Evolutionary conservation across 2,329 filamentous ascomycete genomes (phyloP).

Genomic region (Exophiala lecanii-corni): DNA sequence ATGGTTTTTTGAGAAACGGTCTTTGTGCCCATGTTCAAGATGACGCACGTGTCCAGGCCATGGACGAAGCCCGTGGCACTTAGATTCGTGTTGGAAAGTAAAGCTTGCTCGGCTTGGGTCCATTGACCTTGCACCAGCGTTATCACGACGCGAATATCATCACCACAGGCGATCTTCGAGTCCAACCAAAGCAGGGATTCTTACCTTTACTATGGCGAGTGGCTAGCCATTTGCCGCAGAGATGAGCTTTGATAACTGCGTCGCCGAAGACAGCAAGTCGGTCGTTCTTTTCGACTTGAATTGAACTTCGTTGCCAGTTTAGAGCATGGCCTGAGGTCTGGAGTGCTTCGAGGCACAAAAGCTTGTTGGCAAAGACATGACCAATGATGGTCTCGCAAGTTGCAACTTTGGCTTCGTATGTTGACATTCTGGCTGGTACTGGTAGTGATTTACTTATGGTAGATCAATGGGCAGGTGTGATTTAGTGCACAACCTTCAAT

Average conservation of each 20-base stretch:
- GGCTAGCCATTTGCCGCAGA: slow-evolving; percentile 5
- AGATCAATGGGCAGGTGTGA: too few species aligned
- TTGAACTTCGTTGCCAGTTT: background rate
- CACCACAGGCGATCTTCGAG: background rate
- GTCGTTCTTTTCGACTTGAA: slow-evolving; percentile 6
- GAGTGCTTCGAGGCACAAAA: slow-evolving; percentile 7
- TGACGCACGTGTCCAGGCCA: slow-evolving; percentile 5
- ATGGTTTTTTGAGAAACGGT: slow-evolving; percentile 24
- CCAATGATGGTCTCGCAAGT: slow-evolving; percentile 2
- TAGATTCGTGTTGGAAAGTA: slow-evolving; percentile 3
- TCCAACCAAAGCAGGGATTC: background rate
- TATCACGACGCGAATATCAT: background rate
- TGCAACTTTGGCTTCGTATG: too few species aligned
- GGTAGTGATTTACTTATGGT: too few species aligned
- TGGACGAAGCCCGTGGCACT: background rate
- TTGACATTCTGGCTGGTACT: too few species aligned
- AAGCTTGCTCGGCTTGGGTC: slow-evolving; percentile 2
- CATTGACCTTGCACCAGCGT: slow-evolving; percentile 7
- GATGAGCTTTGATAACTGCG: slow-evolving; percentile 4
- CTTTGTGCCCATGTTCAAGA: slow-evolving; percentile 10
- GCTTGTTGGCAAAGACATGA: slow-evolving; percentile 1
- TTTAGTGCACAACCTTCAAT: too few species aligned
- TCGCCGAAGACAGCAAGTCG: slow-evolving; percentile 7
- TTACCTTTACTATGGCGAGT: slow-evolving; percentile 5
- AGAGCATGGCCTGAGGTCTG: slow-evolving; percentile 5